Base-by-base conservation (phyloP, 768 basidiomycete genomes). In the Xanthoconium stramineum region DNA sequence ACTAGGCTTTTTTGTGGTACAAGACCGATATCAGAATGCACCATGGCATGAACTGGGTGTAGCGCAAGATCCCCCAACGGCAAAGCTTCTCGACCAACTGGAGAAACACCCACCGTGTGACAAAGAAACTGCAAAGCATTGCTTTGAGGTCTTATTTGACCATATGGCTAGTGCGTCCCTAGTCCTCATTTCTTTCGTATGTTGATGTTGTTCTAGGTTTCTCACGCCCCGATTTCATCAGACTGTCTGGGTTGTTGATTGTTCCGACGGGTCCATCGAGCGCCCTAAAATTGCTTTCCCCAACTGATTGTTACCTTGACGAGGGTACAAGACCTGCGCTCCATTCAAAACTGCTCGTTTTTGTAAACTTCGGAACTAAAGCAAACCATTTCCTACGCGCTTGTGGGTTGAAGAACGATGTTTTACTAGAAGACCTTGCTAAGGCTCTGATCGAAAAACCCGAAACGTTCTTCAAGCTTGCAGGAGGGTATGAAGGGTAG, bases 381-480 rank as follows among this genome's bases (percentile, higher is more conserved):
- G 94, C 87, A 19, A 94, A 94, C 62, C 75, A 78, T 7, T 97
- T 98, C 71, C 75, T 98, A 24, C 78, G 78, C 44, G 85, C 87
- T 3, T 91, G 91, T 61, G 94, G 95, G 8, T 89, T 91, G 19
- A 87, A 83, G 63, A 83, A 82, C 29, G 88, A 91, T 61, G 92
- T 93, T 5, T 89, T 82, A 43, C 80, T 91, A 6, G 85, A 90
- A 55, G 91, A 93, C 69, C 77, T 91, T 42, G 85, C 83, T 0
- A 76, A 79, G 50, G 84, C 82, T 50, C 69, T 92, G 24, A 66
- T 94, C 14, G 75, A 76, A 9, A 76, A 90, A 68, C 88, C 91
- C 12, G 73, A 74, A 32, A 73, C 77, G 52, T 90, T 94, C 65
- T 88, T 85, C 58, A 70, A 83, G 19, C 72, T 89, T 7, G 80